Conservation (phyloP, 805 yeast species). For the Starmerella lactis-condensi region DNA sequence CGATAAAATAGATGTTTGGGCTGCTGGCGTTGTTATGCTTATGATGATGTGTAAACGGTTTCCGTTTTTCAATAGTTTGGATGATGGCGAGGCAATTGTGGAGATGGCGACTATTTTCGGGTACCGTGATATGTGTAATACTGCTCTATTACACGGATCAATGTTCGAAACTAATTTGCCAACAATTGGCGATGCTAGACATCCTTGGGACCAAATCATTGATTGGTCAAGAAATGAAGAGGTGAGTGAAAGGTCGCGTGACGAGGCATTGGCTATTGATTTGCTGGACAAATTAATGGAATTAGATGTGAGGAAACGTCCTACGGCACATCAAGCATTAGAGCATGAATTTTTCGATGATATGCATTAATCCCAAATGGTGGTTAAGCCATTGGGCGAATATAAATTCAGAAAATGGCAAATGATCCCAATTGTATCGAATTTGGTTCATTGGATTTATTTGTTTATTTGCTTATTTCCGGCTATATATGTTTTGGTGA, state of each 20-base stretch:
- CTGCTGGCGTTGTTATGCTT: constrained; percentile 73
- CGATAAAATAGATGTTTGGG: constrained; percentile 74
- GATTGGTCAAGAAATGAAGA: constrained; percentile 16
- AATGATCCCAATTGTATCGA: not conserved
- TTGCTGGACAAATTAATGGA: constrained; percentile 36
- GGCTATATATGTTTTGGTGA: too few species aligned
- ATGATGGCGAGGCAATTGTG: constrained; percentile 77
- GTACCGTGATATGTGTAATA: constrained; percentile 43
- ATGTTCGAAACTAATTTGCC: constrained; percentile 54
- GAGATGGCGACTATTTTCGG: constrained; percentile 78
- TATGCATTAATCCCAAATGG: constrained; percentile 14
- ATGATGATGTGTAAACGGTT: constrained; percentile 63
- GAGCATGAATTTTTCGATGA: constrained; percentile 36
- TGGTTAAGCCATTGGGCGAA: not conserved
- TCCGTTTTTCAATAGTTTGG: constrained; percentile 86
- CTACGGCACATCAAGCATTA: constrained; percentile 49
- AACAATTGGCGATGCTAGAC: constrained; percentile 30
- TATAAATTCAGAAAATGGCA: not conserved
- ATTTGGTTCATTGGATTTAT: too few species aligned
- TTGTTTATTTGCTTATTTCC: not conserved
- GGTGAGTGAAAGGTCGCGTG: constrained; percentile 2
- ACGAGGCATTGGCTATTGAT: constrained; percentile 19
- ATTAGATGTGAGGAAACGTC: constrained; percentile 51
- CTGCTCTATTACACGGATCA: constrained; percentile 74
- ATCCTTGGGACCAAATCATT: constrained; percentile 27